Percentiles rank a stretch among this genome's conserved stretches.
These are phyloP conservation scores for Geosmithia morbida DNA, from an alignment of 2,329 filamentous ascomycete species.

Conservation along the genomic window DNA sequence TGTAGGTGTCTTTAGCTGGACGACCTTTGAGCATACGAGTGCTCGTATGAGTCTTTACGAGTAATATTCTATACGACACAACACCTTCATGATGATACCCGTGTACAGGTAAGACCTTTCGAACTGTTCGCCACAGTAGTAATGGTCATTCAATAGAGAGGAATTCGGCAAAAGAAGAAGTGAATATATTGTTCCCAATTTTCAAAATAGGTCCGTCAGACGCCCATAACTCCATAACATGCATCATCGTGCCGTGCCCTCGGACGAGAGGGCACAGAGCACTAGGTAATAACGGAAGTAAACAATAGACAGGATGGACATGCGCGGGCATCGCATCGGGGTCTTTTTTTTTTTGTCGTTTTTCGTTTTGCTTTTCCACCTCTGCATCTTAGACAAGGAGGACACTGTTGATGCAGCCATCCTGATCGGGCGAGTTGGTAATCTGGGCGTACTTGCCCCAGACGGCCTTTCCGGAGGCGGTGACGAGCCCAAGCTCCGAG, in stretches of 20 bases:
- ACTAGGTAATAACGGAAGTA: background rate
- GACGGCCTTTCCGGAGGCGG: conserved; percentile 80
- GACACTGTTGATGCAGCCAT: conserved; percentile 25
- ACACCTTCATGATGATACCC: too few relatives aligned
- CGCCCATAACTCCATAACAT: background rate
- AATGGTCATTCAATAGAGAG: too few relatives aligned
- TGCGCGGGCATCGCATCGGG: background rate
- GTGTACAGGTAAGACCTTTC: too few relatives aligned
- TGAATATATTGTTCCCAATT: background rate
- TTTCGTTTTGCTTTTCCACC: background rate
- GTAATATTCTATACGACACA: too few relatives aligned
- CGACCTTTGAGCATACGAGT: too few relatives aligned
- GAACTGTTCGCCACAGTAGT: too few relatives aligned
- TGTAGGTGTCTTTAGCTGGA: too few relatives aligned
- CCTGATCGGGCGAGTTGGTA: conserved; percentile 30
- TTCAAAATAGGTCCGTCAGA: background rate
- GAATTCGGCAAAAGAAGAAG: background rate
- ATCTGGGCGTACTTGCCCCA: conserved; percentile 80
- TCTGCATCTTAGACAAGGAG: conserved; percentile 39
- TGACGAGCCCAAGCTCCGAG: conserved; percentile 79
- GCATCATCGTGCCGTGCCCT: background rate
- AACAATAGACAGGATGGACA: background rate
- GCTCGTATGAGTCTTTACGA: too few relatives aligned
- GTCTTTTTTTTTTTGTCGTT: too few relatives aligned
- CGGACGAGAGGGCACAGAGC: background rate